Evolutionary conservation across 352 stramenopile species (phyloP).

Genomic region (Phytophthora agathidicida): DNA sequence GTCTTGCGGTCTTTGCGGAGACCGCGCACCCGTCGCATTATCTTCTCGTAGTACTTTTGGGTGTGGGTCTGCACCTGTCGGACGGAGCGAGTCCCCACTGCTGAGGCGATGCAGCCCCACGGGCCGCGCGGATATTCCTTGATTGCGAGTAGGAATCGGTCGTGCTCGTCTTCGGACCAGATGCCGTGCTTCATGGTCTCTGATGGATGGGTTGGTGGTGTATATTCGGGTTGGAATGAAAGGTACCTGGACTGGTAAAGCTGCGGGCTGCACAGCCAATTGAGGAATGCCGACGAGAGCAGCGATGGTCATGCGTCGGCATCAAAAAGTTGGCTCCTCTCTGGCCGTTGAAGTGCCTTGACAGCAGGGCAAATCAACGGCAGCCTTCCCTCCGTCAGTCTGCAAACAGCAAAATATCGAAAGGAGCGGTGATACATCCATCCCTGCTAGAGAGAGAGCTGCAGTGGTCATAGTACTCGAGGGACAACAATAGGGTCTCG

Average conservation of each 20-base stretch:
- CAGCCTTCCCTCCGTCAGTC: constrained; percentile 25
- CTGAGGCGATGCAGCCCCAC: constrained; percentile 47
- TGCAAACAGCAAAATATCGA: constrained; percentile 43
- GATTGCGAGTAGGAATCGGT: constrained; percentile 59
- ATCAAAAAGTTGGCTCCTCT: constrained; percentile 22
- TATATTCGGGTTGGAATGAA: constrained; percentile 5
- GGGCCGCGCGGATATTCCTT: constrained; percentile 50
- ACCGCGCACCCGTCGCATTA: constrained; percentile 60
- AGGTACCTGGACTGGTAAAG: constrained; percentile 21
- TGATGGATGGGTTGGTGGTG: constrained; percentile 10
- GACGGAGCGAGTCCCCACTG: constrained; percentile 52
- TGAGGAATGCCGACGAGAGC: constrained; percentile 37
- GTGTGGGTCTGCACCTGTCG: constrained; percentile 74
- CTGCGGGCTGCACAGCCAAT: constrained; percentile 17
- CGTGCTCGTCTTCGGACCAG: constrained; percentile 68
- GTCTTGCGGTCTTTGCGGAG: constrained; percentile 66
- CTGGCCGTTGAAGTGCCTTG: constrained; percentile 24
- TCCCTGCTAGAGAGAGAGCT: background rate
- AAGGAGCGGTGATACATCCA: constrained; percentile 3
- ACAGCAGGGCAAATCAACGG: constrained; percentile 29
- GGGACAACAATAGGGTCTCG: background rate
- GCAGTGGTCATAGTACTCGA: too few species aligned
- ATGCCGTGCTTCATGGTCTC: constrained; percentile 42
- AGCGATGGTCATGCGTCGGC: background rate
- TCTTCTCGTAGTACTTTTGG: constrained; percentile 80